Conservation (phyloP, 495 filamentous ascomycete species). For the Neurospora africana region DNA sequence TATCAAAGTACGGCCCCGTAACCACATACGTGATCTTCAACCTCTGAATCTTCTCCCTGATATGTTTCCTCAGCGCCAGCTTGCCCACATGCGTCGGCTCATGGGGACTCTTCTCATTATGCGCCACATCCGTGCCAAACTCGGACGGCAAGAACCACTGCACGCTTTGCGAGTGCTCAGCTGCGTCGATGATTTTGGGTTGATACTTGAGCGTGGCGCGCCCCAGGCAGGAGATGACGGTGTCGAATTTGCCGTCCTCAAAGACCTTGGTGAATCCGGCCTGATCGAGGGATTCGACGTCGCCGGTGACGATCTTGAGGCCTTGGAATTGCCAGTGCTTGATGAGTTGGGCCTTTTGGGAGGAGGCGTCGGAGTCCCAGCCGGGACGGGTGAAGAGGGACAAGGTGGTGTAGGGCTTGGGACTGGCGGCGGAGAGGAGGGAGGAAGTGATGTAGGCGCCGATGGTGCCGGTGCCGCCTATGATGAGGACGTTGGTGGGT, state of each 20-base stretch:
- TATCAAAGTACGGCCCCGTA: conserved; percentile 60
- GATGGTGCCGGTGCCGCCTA: conserved; percentile 62
- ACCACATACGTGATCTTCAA: conserved; percentile 59
- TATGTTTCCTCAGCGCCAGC: conserved; percentile 50
- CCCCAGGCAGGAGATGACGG: conserved; percentile 54
- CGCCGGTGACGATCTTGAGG: conserved; percentile 49
- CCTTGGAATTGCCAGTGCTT: conserved; percentile 38
- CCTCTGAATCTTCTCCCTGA: conserved; percentile 37
- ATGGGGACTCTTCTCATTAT: conserved; percentile 40
- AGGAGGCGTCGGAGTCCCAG: conserved; percentile 26
- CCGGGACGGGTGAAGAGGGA: conserved; percentile 51
- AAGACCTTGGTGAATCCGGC: conserved; percentile 43
- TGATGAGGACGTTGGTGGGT: conserved; percentile 48
- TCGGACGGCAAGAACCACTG: conserved; percentile 63
- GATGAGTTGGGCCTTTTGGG: conserved; percentile 37
- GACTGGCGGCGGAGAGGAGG: conserved; percentile 34
- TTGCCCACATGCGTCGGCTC: conserved; percentile 65
- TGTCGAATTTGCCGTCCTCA: conserved; percentile 43
- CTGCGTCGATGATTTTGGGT: conserved; percentile 47
- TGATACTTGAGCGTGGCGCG: conserved; percentile 47
- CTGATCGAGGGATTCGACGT: conserved; percentile 36
- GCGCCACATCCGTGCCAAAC: conserved; percentile 67
- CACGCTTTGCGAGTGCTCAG: conserved; percentile 43
- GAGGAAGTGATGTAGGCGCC: conserved; percentile 52
- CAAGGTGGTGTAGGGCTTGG: conserved; percentile 39